phyloP scores from a whole-genome alignment of 2,329 filamentous ascomycete species.

The Cucurbitaria berberidis region DNA sequence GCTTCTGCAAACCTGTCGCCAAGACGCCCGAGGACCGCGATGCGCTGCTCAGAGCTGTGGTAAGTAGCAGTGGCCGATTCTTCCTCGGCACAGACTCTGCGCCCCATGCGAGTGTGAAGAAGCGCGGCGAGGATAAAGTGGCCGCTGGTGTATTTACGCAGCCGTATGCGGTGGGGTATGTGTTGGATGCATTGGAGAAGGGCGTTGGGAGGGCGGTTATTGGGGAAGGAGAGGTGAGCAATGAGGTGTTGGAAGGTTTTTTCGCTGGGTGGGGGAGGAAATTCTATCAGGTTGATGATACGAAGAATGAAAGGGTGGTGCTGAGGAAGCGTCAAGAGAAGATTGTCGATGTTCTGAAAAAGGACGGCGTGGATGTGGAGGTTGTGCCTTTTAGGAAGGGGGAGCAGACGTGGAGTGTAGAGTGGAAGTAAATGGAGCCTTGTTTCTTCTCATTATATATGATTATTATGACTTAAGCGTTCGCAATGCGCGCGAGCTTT shows the following conservation, averaged over 20 bases:
- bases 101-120: slow-evolving; percentile 69
- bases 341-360: slow-evolving; percentile 62
- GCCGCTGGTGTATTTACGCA: slow-evolving; percentile 82
- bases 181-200: slow-evolving; percentile 69
- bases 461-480: background rate
- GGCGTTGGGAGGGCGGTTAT: slow-evolving; percentile 63
- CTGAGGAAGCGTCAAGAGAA: slow-evolving; percentile 62
- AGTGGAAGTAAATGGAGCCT: slow-evolving; percentile 35
- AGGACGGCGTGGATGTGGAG: slow-evolving; percentile 59
- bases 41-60: slow-evolving; percentile 70
- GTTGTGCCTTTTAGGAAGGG: slow-evolving; percentile 71
- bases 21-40: slow-evolving; percentile 73
- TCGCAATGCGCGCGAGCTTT: background rate
- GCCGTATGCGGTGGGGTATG: slow-evolving; percentile 69
- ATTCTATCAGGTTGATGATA: slow-evolving; percentile 63
- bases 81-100: slow-evolving; percentile 77
- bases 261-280: slow-evolving; percentile 62
- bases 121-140: slow-evolving; percentile 60
- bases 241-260: slow-evolving; percentile 63
- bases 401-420: slow-evolving; percentile 64
- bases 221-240: slow-evolving; percentile 60
- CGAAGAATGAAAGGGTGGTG: slow-evolving; percentile 58
- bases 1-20: slow-evolving; percentile 75
- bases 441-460: background rate
- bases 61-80: slow-evolving; percentile 65